Percentiles rank a stretch among this genome's conserved stretches.
Evolutionary conservation across 768 basidiomycete genomes (phyloP).

Genomic region (Russula foetens): DNA sequence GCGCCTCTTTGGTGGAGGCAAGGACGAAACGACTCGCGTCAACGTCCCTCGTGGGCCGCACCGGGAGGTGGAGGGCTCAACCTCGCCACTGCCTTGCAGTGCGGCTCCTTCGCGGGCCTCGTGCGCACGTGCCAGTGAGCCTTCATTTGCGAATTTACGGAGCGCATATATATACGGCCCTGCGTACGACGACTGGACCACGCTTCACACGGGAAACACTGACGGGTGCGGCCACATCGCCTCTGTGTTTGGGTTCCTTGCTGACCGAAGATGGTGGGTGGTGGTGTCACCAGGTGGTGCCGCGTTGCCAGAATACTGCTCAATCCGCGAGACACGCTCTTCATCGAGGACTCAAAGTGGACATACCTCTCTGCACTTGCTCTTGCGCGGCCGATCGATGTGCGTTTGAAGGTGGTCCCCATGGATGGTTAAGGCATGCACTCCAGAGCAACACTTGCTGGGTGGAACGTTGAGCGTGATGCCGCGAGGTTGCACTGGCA

Average conservation of each 20-base stretch:
- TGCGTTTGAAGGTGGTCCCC: conserved; percentile 45
- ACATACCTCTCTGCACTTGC: conserved; percentile 58
- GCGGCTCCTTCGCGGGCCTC: conserved; percentile 46
- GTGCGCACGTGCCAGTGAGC: conserved; percentile 46
- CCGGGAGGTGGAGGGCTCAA: conserved; percentile 41
- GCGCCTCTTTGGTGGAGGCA: conserved; percentile 38
- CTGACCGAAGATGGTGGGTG: background rate
- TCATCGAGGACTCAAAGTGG: conserved; percentile 66
- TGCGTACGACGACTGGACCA: conserved; percentile 51
- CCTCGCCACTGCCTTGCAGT: conserved; percentile 63
- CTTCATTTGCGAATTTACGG: conserved; percentile 50
- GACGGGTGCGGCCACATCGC: conserved; percentile 38
- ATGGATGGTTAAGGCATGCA: conserved; percentile 71
- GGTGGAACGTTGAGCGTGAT: conserved; percentile 49
- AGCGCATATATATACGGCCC: conserved; percentile 49
- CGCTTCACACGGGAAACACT: conserved; percentile 61
- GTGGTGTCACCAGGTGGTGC: conserved; percentile 33
- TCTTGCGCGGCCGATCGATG: conserved; percentile 30
- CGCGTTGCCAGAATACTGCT: conserved; percentile 53
- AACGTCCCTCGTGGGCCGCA: conserved; percentile 55
- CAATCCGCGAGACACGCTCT: conserved; percentile 54
- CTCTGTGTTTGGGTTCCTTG: background rate
- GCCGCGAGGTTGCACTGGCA: background rate
- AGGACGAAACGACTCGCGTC: conserved; percentile 39
- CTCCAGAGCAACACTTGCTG: conserved; percentile 47